Evolutionary conservation across 768 basidiomycete species (phyloP).

Genomic region (Hortiboletus campestris): DNA sequence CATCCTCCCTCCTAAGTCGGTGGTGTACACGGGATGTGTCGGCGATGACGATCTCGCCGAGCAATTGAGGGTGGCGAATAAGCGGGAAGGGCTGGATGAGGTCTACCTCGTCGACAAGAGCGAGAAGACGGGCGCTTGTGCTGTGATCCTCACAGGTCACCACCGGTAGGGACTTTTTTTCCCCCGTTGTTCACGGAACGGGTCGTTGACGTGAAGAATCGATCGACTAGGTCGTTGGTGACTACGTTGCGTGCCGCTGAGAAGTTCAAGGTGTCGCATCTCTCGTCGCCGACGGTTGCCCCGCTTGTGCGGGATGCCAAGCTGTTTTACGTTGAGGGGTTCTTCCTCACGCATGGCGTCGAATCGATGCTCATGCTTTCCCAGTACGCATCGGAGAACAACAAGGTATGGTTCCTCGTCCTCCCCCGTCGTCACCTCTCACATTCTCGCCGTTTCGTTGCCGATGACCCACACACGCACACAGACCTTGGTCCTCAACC

Average conservation of each 20-base stretch:
- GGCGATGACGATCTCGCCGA: no score
- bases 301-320: conserved; percentile 76
- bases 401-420: conserved; percentile 54
- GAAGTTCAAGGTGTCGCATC: conserved; percentile 78
- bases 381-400: conserved; percentile 69
- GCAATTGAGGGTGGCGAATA: conserved; percentile 26
- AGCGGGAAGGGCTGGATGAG: conserved; percentile 82
- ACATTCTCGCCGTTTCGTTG: not conserved
- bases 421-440: not conserved
- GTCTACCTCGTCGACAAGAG: conserved; percentile 86
- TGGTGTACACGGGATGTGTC: no score
- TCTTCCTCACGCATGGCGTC: conserved; percentile 54
- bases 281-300: conserved; percentile 71
- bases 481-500: conserved; percentile 85
- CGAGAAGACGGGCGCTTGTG: conserved; percentile 92
- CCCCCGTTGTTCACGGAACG: not conserved
- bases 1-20: no score
- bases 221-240: conserved; percentile 68
- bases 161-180: conserved; percentile 56
- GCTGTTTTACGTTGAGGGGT: conserved; percentile 92
- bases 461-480: not conserved
- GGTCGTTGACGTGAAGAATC: not conserved
- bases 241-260: conserved; percentile 91
- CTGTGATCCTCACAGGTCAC: conserved; percentile 91
- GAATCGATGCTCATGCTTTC: conserved; percentile 69